phyloP scores from a whole-genome alignment of 371 early-diverging fungal species.

The Mucor piriformis region DNA sequence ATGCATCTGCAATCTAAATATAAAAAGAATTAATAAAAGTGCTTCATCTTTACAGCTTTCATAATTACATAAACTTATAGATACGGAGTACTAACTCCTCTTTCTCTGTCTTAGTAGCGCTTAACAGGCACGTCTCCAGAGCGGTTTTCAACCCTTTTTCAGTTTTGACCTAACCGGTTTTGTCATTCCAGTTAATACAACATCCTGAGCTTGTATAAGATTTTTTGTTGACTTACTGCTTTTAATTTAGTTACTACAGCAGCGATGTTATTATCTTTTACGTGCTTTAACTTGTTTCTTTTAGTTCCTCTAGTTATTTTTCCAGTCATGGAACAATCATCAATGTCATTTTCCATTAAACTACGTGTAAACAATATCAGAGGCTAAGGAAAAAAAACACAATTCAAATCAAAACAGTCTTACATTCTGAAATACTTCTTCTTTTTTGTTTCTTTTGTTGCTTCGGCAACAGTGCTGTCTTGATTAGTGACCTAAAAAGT shows the following conservation, averaged over 20 bases:
- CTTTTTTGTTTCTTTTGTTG: not conserved
- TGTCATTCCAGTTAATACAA: not conserved
- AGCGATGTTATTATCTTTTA: not conserved
- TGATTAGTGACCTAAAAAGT: slow-evolving; percentile 10
- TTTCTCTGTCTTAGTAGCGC: not conserved
- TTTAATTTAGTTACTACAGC: slow-evolving; percentile 7
- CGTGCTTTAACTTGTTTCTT: slow-evolving; percentile 12
- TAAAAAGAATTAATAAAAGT: not conserved
- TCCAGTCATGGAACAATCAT: slow-evolving; percentile 1
- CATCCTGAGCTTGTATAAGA: slow-evolving; percentile 5
- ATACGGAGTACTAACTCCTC: not conserved
- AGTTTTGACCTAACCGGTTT: not conserved
- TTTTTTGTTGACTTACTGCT: slow-evolving; percentile 11
- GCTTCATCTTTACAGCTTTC: not conserved
- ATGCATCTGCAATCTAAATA: slow-evolving; percentile 13
- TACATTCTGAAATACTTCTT: slow-evolving; percentile 6
- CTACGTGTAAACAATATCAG: slow-evolving; percentile 16
- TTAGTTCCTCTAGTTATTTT: slow-evolving; percentile 11
- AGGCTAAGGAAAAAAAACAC: slow-evolving; percentile 8
- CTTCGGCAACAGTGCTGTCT: too few species aligned
- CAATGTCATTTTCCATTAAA: slow-evolving; percentile 10
- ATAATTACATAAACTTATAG: not conserved
- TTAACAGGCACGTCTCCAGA: not conserved
- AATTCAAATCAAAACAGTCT: slow-evolving; percentile 11
- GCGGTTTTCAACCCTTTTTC: not conserved